Evolutionary conservation across 179 eudicot species (phyloP).

Genomic region (Pouteria campechiana): DNA sequence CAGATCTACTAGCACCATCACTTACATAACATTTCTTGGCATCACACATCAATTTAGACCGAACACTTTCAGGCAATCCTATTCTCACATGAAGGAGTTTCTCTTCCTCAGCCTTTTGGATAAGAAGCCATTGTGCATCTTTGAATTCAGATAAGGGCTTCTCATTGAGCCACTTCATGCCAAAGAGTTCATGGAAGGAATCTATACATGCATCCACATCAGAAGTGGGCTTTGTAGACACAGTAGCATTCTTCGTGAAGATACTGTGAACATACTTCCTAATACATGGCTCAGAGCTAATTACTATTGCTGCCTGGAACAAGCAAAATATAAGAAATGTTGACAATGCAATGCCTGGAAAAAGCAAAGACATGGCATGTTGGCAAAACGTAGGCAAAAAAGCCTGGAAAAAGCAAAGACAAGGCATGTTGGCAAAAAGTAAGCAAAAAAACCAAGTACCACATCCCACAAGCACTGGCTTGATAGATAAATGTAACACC

Average conservation of each 20-base stretch:
- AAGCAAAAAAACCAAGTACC: too few species aligned
- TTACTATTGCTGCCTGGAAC: conserved; percentile 87
- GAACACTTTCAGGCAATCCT: conserved; percentile 51
- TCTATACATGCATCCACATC: conserved; percentile 71
- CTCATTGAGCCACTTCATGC: conserved; percentile 79
- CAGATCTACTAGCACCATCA: conserved; percentile 86
- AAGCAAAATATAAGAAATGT: too few species aligned
- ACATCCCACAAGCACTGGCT: too few species aligned
- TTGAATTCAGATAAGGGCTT: conserved; percentile 75
- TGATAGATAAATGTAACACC: too few species aligned
- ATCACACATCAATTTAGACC: conserved; percentile 52
- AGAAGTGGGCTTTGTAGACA: conserved; percentile 78
- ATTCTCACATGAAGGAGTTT: conserved; percentile 84
- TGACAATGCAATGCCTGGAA: not conserved
- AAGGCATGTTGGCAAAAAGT: too few species aligned
- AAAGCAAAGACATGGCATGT: too few species aligned
- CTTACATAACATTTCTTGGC: conserved; percentile 80
- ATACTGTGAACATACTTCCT: conserved; percentile 85
- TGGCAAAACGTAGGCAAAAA: too few species aligned
- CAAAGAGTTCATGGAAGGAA: conserved; percentile 76
- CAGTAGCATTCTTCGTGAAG: conserved; percentile 78
- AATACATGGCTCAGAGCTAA: conserved; percentile 90
- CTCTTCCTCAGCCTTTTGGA: conserved; percentile 96
- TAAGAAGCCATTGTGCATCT: conserved; percentile 98
- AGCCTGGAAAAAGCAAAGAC: too few species aligned